phyloP scores from a whole-genome alignment of 495 filamentous ascomycete species.

The Physcia stellaris region DNA sequence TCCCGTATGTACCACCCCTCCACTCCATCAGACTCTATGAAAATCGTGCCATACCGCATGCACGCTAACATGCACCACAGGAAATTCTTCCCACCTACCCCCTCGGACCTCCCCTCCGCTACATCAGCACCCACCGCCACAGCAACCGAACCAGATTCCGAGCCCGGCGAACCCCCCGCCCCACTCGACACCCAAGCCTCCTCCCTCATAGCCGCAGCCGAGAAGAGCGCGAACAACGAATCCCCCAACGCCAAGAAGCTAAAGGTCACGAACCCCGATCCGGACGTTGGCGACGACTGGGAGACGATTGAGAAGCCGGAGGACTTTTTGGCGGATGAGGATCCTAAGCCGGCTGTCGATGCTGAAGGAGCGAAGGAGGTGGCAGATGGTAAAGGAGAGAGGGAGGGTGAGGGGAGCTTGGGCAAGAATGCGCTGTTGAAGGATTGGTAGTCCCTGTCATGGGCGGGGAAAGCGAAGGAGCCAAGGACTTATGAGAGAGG shows the following conservation, averaged over 20 bases:
- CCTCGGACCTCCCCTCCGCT: background rate
- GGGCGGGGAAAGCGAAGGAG: too few species aligned
- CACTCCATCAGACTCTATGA: background rate
- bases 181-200: background rate
- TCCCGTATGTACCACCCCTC: slow-evolving; percentile 49
- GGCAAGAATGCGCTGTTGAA: slow-evolving; percentile 3
- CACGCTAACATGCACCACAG: too few species aligned
- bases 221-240: background rate
- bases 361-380: slow-evolving; percentile 2
- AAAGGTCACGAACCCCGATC: too few species aligned
- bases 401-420: background rate
- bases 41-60: background rate
- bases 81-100: background rate
- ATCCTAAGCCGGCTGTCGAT: slow-evolving; percentile 5
- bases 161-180: background rate
- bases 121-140: too few species aligned
- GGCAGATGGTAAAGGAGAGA: slow-evolving; percentile 3
- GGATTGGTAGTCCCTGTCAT: too few species aligned
- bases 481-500: too few species aligned
- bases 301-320: slow-evolving; percentile 21
- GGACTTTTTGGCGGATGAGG: background rate
- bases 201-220: background rate
- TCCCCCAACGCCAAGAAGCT: too few species aligned
- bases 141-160: too few species aligned
- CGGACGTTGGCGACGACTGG: slow-evolving; percentile 24